phyloP scores from a whole-genome alignment of 495 filamentous ascomycete genomes.

The Diplogelasinospora grovesii region DNA sequence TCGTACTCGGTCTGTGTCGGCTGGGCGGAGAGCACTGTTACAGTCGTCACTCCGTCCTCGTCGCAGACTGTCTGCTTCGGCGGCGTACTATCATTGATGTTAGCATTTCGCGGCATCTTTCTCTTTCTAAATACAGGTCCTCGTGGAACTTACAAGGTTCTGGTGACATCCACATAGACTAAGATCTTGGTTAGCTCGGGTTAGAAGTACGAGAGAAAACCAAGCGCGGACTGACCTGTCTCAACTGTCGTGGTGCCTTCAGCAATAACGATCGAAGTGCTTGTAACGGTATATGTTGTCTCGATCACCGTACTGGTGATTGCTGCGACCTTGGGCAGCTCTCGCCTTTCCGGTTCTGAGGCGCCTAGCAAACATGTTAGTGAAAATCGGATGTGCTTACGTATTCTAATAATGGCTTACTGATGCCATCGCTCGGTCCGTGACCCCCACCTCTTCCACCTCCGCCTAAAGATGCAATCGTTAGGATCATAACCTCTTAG shows the following conservation, averaged over 20 bases:
- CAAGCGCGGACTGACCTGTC: conserved; percentile 6
- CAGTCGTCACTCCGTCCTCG: conserved; percentile 4
- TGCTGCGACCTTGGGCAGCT: conserved; percentile 8
- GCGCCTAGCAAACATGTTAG: background rate
- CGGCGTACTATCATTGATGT: conserved; percentile 6
- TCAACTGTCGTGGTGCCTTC: conserved; percentile 11
- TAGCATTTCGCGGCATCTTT: no score
- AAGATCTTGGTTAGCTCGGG: background rate
- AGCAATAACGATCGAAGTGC: conserved; percentile 10
- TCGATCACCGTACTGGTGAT: conserved; percentile 13
- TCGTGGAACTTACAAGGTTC: conserved; percentile 12
- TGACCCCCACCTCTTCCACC: conserved; percentile 1
- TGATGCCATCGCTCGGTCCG: no score
- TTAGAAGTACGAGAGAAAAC: background rate
- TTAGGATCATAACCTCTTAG: no score
- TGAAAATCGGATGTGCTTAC: no score
- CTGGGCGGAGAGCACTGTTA: conserved; percentile 9
- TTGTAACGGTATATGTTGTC: conserved; percentile 14
- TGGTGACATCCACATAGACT: conserved; percentile 8
- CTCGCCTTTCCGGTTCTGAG: conserved; percentile 1
- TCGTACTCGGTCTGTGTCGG: conserved; percentile 12
- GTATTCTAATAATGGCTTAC: no score
- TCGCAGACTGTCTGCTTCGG: conserved; percentile 19
- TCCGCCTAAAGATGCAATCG: background rate
- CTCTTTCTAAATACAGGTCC: no score